phyloP scores from a whole-genome alignment of 306 rosid genomes.

The Cucurbita ficifolia region DNA sequence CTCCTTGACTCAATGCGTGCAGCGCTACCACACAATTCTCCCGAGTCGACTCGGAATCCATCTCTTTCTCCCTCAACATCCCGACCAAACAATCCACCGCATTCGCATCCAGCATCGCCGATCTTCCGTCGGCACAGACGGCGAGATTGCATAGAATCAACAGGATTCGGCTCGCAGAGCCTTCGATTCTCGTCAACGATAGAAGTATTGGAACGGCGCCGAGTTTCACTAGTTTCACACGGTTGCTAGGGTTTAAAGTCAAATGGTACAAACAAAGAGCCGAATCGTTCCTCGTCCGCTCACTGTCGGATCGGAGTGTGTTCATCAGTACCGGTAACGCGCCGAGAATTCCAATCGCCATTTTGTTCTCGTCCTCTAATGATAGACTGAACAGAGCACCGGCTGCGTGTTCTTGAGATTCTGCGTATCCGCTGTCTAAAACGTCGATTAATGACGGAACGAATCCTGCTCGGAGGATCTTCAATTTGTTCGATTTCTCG shows the following conservation, averaged over 20 bases:
- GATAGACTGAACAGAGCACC: constrained; percentile 88
- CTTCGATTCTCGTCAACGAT: constrained; percentile 26
- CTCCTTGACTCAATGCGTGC: constrained; percentile 61
- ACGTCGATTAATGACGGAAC: constrained; percentile 53
- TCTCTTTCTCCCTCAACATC: constrained; percentile 33
- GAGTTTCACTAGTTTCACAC: constrained; percentile 64
- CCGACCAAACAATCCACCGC: constrained; percentile 57
- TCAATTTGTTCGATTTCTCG: constrained; percentile 66
- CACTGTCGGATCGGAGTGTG: constrained; percentile 57
- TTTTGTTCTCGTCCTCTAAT: constrained; percentile 61
- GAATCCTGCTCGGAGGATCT: constrained; percentile 69
- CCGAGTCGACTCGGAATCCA: constrained; percentile 56
- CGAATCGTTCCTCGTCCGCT: constrained; percentile 63
- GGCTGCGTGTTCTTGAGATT: constrained; percentile 90
- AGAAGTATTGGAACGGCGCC: constrained; percentile 44
- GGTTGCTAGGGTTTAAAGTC: constrained; percentile 55
- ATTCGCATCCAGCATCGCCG: constrained; percentile 66
- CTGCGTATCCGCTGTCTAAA: constrained; percentile 43
- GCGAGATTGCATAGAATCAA: constrained; percentile 70
- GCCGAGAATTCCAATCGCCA: constrained; percentile 85
- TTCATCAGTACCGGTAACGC: constrained; percentile 71
- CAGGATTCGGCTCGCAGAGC: constrained; percentile 34
- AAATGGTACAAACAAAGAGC: constrained; percentile 74
- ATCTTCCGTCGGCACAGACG: constrained; percentile 43
- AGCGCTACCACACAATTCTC: constrained; percentile 80